Percentiles rank a stretch among this genome's conserved stretches.
These are phyloP conservation scores for Bruguiera hainesii DNA, from an alignment of 441 rosid genomes.

Conservation along the genomic window DNA sequence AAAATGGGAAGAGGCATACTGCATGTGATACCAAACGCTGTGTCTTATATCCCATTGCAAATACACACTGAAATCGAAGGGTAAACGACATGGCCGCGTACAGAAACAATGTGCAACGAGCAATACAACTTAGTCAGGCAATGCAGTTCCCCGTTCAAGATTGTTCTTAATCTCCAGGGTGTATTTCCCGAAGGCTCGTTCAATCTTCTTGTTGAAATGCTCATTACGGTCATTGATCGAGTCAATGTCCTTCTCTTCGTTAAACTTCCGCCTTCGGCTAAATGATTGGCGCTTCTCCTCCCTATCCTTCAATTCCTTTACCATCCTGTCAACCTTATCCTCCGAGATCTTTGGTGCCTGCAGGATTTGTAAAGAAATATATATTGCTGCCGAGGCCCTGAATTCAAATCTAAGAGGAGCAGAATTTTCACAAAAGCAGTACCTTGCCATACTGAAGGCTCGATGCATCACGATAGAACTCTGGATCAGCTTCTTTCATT, in stretches of 20 bases:
- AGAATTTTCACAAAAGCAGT: constrained; percentile 12
- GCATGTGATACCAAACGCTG: too few relatives aligned
- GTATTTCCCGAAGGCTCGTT: constrained; percentile 86
- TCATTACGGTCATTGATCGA: constrained; percentile 96
- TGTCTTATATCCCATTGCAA: too few relatives aligned
- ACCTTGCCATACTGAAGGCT: constrained; percentile 98
- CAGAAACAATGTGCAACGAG: too few relatives aligned
- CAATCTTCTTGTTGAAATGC: constrained; percentile 97
- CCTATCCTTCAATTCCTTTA: constrained; percentile 71
- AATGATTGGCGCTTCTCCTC: constrained; percentile 72
- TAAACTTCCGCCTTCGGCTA: constrained; percentile 82
- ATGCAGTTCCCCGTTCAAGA: constrained; percentile 89
- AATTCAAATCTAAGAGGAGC: constrained; percentile 7
- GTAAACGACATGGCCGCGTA: too few relatives aligned
- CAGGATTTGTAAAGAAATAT: constrained; percentile 13
- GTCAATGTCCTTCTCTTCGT: constrained; percentile 91
- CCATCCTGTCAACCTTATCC: constrained; percentile 83
- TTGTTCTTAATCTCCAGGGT: constrained; percentile 92
- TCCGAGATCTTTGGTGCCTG: constrained; percentile 79
- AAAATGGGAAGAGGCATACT: too few relatives aligned
- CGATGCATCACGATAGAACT: constrained; percentile 95
- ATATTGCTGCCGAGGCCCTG: constrained; percentile 5
- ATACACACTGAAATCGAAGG: too few relatives aligned
- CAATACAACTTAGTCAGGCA: constrained; percentile 58
- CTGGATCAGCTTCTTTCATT: constrained; percentile 96